phyloP scores from a whole-genome alignment of 306 rosid species.

The Pachyrhizus erosus region DNA sequence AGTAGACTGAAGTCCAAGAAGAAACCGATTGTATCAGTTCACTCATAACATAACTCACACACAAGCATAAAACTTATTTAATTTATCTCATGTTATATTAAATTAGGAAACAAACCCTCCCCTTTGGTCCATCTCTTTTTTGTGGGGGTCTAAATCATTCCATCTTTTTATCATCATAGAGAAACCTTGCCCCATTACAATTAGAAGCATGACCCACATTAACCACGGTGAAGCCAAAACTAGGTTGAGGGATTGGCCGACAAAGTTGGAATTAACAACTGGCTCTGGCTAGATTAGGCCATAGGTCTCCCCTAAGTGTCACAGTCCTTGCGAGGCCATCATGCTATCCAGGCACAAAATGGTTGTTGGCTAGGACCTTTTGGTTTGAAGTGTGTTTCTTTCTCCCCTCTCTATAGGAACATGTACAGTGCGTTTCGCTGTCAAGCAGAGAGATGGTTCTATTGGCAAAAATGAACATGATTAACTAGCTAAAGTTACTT shows the following conservation, averaged over 20 bases:
- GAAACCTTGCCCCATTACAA: slow-evolving; percentile 26
- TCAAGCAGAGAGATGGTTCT: slow-evolving; percentile 32
- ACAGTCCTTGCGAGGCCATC: slow-evolving; percentile 22
- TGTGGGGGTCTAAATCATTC: background rate
- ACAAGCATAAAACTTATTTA: background rate
- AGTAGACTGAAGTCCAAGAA: background rate
- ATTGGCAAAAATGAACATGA: slow-evolving; percentile 18
- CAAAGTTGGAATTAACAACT: slow-evolving; percentile 47
- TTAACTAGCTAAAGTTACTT: slow-evolving; percentile 26
- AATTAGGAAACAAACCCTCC: background rate
- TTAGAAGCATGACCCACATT: slow-evolving; percentile 40
- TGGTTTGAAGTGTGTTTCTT: background rate
- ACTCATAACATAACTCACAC: background rate
- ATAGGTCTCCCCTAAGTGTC: slow-evolving; percentile 38
- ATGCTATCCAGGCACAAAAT: slow-evolving; percentile 48
- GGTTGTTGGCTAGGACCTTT: slow-evolving; percentile 54
- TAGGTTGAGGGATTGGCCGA: slow-evolving; percentile 56
- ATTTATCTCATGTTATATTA: background rate
- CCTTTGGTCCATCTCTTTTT: background rate
- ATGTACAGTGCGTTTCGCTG: background rate
- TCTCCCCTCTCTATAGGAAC: background rate
- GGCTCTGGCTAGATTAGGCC: slow-evolving; percentile 45
- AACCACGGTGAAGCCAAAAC: slow-evolving; percentile 45
- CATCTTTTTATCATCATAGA: background rate
- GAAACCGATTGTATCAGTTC: background rate